Conservation (phyloP, 1,284 basidiomycete species). For the Somion occarium region DNA sequence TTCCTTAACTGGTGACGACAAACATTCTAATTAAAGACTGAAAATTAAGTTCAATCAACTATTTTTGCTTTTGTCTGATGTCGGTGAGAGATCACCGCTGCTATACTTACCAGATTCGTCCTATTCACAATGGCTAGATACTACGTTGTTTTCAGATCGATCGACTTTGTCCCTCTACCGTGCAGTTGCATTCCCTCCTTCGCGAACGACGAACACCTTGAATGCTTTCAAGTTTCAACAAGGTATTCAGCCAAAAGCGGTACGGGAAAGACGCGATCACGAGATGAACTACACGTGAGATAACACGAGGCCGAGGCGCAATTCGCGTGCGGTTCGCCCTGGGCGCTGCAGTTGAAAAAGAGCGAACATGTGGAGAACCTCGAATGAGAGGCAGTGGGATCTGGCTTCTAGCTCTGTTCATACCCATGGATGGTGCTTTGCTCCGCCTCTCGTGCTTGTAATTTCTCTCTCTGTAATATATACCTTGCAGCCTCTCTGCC, state of each 20-base stretch:
- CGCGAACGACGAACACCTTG: neutral
- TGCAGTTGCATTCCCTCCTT: no score
- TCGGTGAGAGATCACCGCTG: no score
- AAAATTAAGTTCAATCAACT: no score
- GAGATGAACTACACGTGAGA: neutral
- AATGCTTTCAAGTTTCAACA: neutral
- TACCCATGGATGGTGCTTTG: neutral
- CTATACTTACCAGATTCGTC: no score
- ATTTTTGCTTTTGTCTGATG: no score
- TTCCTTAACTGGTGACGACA: no score
- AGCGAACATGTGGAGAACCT: neutral
- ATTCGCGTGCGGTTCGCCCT: no score
- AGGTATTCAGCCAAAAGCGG: no score
- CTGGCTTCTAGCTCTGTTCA: neutral
- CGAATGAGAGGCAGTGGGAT: neutral
- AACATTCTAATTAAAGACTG: no score
- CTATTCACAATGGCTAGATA: no score
- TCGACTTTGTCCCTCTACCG: no score
- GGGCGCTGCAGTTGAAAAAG: neutral
- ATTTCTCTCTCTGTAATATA: neutral
- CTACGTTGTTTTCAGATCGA: no score
- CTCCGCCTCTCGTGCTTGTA: neutral
- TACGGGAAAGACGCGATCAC: neutral
- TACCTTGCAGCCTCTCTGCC: neutral
- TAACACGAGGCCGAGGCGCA: constrained; percentile 1